Evolutionary conservation across 2,329 filamentous ascomycete genomes (phyloP).

Genomic region (Ascochyta rabiei): DNA sequence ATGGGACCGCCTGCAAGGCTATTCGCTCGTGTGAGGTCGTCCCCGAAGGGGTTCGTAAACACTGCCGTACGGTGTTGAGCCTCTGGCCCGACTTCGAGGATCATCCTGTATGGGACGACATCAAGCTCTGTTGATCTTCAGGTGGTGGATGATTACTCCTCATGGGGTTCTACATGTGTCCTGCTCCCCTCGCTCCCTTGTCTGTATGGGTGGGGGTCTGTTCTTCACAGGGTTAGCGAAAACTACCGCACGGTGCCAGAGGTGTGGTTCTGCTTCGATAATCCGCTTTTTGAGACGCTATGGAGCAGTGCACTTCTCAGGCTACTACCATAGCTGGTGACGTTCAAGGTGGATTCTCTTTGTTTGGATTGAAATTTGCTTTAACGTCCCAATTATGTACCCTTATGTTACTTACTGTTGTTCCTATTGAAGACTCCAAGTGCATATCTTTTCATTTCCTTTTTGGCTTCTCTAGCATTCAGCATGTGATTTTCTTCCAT

Average conservation of each 20-base stretch:
- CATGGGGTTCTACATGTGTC: too few relatives aligned
- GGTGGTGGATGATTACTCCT: too few relatives aligned
- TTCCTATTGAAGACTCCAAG: too few relatives aligned
- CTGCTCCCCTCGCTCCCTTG: background rate
- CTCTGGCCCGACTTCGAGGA: constrained; percentile 14
- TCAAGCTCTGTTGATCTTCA: background rate
- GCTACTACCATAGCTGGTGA: background rate
- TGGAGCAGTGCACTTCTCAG: background rate
- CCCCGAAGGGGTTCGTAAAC: constrained; percentile 9
- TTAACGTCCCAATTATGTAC: too few relatives aligned
- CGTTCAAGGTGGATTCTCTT: background rate
- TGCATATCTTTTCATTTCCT: too few relatives aligned
- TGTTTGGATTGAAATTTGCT: background rate
- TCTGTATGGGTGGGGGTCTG: background rate
- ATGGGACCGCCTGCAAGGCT: background rate
- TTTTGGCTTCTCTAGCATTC: too few relatives aligned
- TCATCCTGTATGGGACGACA: constrained; percentile 10
- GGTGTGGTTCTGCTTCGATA: too few relatives aligned
- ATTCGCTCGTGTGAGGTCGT: background rate
- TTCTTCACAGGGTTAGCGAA: background rate
- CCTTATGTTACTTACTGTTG: too few relatives aligned
- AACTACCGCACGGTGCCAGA: background rate
- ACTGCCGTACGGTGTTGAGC: constrained; percentile 15
- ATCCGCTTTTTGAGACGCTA: background rate
- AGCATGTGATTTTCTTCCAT: too few relatives aligned